Conservation (phyloP, 768 basidiomycete species). For the Suillus tomentosus region DNA sequence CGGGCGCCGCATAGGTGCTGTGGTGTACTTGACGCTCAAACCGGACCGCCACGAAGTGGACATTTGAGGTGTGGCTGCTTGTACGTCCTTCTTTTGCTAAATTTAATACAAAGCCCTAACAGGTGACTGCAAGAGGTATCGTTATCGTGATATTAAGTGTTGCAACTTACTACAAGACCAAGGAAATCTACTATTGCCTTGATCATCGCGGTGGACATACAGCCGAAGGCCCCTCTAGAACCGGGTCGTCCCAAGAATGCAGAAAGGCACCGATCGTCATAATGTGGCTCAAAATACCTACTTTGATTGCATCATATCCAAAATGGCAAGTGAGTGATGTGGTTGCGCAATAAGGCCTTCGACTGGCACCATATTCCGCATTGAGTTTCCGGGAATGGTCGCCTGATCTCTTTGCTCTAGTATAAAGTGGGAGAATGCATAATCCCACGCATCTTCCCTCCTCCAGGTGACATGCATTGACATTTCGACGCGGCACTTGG, state of each 20-base stretch:
- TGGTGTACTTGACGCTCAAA: not conserved
- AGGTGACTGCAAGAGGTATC: not conserved
- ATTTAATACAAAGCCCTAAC: slow-evolving; percentile 1
- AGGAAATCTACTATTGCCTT: not conserved
- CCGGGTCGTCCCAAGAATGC: not conserved
- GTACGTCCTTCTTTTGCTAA: slow-evolving; percentile 6
- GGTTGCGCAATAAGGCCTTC: slow-evolving; percentile 24
- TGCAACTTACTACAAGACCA: not conserved
- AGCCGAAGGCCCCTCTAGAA: not conserved
- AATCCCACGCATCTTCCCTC: too few species aligned
- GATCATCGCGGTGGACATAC: not conserved
- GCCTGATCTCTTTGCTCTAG: not conserved
- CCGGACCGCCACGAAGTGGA: not conserved
- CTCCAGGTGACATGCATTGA: too few species aligned
- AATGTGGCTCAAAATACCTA: not conserved
- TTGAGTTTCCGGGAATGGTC: not conserved
- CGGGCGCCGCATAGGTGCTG: not conserved
- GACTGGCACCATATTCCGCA: slow-evolving; percentile 15
- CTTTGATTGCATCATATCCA: not conserved
- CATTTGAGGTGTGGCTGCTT: not conserved
- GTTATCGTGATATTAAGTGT: not conserved
- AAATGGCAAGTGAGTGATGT: slow-evolving; percentile 17
- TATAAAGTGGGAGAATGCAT: slow-evolving; percentile 23
- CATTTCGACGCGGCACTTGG: too few species aligned
- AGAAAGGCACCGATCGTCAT: not conserved